phyloP scores from a whole-genome alignment of 2,329 filamentous ascomycete species.

The Talaromyces rugulosus region DNA sequence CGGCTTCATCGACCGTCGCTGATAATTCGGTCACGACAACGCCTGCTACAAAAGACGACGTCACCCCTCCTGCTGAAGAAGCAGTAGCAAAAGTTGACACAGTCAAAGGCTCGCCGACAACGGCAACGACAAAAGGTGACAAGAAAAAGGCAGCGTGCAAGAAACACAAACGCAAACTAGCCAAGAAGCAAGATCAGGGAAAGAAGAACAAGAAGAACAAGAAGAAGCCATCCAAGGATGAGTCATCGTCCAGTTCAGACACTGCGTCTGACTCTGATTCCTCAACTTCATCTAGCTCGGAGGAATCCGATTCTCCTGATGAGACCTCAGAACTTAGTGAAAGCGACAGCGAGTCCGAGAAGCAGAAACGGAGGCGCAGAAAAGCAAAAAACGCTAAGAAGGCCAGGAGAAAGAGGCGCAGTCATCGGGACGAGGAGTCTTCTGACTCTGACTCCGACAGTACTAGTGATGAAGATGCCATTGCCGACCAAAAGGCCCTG shows the following conservation, averaged over 20 bases:
- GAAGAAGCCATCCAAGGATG: conserved; percentile 9
- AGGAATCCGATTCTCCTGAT: conserved; percentile 5
- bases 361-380: conserved; percentile 35
- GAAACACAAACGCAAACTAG: conserved; percentile 5
- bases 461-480: conserved; percentile 19
- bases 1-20: conserved; percentile 10
- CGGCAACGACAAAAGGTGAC: background rate
- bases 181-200: background rate
- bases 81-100: conserved; percentile 1
- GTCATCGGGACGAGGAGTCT: conserved; percentile 29
- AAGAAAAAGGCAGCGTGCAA: conserved; percentile 10
- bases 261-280: conserved; percentile 5
- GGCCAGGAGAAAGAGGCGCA: conserved; percentile 35
- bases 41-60: background rate
- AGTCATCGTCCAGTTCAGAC: conserved; percentile 6
- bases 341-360: conserved; percentile 23
- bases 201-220: conserved; percentile 9
- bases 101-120: background rate
- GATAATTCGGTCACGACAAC: conserved; percentile 1
- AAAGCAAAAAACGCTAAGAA: conserved; percentile 27
- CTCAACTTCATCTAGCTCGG: conserved; percentile 4
- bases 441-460: conserved; percentile 26
- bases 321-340: conserved; percentile 14
- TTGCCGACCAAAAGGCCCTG: conserved; percentile 28
- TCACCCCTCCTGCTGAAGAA: background rate